Percentiles rank a stretch among this genome's conserved stretches.
Evolutionary conservation across 2,329 filamentous ascomycete genomes (phyloP).

Genomic region (Cryphonectria carpinicola): DNA sequence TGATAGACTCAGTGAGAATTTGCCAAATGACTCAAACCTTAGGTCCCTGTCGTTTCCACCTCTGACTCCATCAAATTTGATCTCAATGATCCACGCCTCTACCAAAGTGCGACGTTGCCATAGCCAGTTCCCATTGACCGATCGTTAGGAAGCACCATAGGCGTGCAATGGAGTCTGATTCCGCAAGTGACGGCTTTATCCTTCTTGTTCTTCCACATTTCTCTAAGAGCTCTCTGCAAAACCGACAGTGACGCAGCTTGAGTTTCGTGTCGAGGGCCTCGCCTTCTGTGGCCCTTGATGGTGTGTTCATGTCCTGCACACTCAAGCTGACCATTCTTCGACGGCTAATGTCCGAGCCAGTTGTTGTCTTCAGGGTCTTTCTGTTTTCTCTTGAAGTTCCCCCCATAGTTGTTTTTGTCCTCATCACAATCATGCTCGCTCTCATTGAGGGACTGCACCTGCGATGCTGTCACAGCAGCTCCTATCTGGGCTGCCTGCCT

Average conservation of each 20-base stretch:
- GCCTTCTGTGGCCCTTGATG: background rate
- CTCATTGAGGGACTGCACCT: background rate
- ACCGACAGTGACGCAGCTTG: background rate
- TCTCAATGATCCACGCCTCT: background rate
- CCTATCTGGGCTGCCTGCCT: background rate
- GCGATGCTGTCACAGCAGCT: background rate
- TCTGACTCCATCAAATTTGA: background rate
- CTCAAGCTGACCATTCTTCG: background rate
- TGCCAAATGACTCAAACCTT: background rate
- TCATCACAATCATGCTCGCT: background rate
- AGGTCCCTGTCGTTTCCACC: no score
- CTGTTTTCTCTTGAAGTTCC: background rate
- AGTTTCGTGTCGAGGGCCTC: background rate
- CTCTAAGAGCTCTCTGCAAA: background rate
- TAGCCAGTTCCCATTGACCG: background rate
- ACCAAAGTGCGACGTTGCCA: background rate
- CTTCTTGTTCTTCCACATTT: background rate
- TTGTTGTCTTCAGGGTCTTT: background rate
- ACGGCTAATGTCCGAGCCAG: background rate
- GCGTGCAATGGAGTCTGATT: background rate
- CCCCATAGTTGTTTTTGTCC: background rate
- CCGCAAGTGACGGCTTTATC: no score
- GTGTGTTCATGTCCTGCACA: background rate
- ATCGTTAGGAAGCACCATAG: background rate
- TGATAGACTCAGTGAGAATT: background rate